A percentile compares a stretch with the other conserved stretches of the same genome.
Conservation (phyloP, 257 asterid species). For the Cruciata laevipes region DNA sequence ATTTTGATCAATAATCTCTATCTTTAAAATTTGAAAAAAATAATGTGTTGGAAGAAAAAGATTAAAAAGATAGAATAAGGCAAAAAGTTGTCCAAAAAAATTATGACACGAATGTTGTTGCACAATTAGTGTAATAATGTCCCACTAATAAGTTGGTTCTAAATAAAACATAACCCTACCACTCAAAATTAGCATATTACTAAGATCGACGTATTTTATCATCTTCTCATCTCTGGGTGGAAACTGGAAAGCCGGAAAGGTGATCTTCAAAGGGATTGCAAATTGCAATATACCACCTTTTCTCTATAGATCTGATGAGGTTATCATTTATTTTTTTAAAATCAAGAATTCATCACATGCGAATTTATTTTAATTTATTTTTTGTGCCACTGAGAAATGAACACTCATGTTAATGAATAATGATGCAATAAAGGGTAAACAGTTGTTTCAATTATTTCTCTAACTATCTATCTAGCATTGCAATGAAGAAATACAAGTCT, state of each 20-base stretch:
- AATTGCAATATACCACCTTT: conserved; percentile 13
- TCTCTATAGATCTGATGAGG: background rate
- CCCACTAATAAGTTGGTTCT: conserved; percentile 24
- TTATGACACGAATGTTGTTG: conserved; percentile 5
- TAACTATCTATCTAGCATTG: too few species aligned
- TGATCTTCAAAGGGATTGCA: conserved; percentile 20
- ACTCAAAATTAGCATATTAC: conserved; percentile 12
- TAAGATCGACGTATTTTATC: conserved; percentile 17
- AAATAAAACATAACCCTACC: conserved; percentile 21
- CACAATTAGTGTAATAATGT: conserved; percentile 11
- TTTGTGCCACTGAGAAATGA: background rate
- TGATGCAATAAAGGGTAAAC: background rate
- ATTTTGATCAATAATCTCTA: background rate
- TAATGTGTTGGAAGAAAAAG: background rate
- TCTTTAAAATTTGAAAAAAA: background rate
- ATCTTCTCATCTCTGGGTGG: conserved; percentile 16
- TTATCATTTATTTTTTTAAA: background rate
- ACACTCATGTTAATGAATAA: background rate
- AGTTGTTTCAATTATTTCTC: too few species aligned
- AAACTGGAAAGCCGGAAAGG: conserved; percentile 17
- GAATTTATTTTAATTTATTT: too few species aligned
- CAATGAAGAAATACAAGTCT: too few species aligned
- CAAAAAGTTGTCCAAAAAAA: conserved; percentile 7
- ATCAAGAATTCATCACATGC: conserved; percentile 6
- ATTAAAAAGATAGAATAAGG: background rate